Percentiles rank a stretch among this genome's conserved stretches.
Evolutionary conservation across 2,329 filamentous ascomycete genomes (phyloP).

Genomic region (Aaosphaeria arxii): DNA sequence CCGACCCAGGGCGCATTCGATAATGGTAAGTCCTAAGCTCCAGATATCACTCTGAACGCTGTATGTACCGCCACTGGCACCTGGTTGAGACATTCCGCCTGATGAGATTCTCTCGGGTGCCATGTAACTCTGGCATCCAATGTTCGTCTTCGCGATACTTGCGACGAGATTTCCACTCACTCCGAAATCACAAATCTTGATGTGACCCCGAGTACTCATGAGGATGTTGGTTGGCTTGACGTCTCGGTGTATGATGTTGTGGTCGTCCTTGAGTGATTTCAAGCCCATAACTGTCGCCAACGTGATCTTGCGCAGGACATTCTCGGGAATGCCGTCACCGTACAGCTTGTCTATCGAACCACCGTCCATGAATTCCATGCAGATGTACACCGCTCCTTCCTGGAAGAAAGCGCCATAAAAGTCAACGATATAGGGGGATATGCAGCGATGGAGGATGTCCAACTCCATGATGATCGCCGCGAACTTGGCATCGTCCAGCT

Average conservation of each 20-base stretch:
- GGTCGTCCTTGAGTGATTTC: constrained; percentile 91
- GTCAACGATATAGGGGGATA: constrained; percentile 95
- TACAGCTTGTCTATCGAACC: constrained; percentile 98
- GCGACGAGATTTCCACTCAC: constrained; percentile 95
- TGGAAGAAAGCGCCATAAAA: constrained; percentile 99
- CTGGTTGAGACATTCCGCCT: constrained; percentile 71
- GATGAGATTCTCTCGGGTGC: constrained; percentile 92
- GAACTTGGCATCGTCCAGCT: constrained; percentile 95
- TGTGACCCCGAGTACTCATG: constrained; percentile 80
- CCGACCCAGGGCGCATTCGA: constrained; percentile 89
- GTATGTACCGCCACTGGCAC: constrained; percentile 79
- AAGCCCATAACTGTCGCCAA: constrained; percentile 86
- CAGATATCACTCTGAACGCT: constrained; percentile 98
- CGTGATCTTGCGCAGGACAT: constrained; percentile 84
- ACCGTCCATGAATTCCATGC: constrained; percentile 99
- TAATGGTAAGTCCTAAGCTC: constrained; percentile 90
- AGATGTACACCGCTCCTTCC: constrained; percentile 97
- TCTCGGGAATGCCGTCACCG: constrained; percentile 82
- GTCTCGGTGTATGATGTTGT: constrained; percentile 98
- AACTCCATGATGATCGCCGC: constrained; percentile 96
- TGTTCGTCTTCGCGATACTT: constrained; percentile 97
- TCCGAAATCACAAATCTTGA: constrained; percentile 99
- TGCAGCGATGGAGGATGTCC: constrained; percentile 90
- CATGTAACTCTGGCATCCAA: constrained; percentile 99
- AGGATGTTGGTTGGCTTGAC: constrained; percentile 99